Conservation (phyloP, 2,329 filamentous ascomycete species). For the Penicillium sp. region DNA sequence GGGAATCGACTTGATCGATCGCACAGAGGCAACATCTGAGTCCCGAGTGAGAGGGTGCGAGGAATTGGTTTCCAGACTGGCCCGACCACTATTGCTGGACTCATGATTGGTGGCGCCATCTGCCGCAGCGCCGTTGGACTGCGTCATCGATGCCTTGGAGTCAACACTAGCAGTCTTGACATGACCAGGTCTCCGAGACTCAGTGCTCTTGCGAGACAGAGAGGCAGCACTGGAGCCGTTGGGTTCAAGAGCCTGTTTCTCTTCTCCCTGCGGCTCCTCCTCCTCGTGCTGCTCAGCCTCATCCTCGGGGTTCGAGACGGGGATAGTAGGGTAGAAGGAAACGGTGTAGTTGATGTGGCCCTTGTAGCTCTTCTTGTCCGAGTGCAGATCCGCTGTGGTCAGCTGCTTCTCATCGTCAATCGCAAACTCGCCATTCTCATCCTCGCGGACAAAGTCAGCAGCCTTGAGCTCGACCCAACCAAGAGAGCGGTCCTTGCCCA, state of each 20-base stretch:
- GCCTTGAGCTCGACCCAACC: slow-evolving; percentile 72
- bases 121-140: slow-evolving; percentile 13
- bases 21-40: slow-evolving; percentile 42
- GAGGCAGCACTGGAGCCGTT: slow-evolving; percentile 5
- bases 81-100: slow-evolving; percentile 21
- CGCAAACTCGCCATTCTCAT: slow-evolving; percentile 72
- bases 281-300: slow-evolving; percentile 46
- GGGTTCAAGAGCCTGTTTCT: too few relatives aligned
- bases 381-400: slow-evolving; percentile 61
- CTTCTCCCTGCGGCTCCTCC: slow-evolving; percentile 34
- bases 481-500: slow-evolving; percentile 84
- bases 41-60: slow-evolving; percentile 37
- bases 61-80: slow-evolving; percentile 28
- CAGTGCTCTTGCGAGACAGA: slow-evolving; percentile 25
- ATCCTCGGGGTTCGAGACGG: slow-evolving; percentile 80
- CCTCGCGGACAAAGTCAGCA: slow-evolving; percentile 71
- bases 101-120: slow-evolving; percentile 40
- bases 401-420: slow-evolving; percentile 69
- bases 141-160: slow-evolving; percentile 16
- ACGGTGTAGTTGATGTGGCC: slow-evolving; percentile 75
- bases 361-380: slow-evolving; percentile 68
- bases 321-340: slow-evolving; percentile 84
- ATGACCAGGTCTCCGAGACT: slow-evolving; percentile 24
- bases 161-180: slow-evolving; percentile 27
- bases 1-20: slow-evolving; percentile 52